These are phyloP conservation scores for Ophiostoma sp. DNA, from an alignment of 2,329 filamentous ascomycete genomes.

Conservation along the genomic window DNA sequence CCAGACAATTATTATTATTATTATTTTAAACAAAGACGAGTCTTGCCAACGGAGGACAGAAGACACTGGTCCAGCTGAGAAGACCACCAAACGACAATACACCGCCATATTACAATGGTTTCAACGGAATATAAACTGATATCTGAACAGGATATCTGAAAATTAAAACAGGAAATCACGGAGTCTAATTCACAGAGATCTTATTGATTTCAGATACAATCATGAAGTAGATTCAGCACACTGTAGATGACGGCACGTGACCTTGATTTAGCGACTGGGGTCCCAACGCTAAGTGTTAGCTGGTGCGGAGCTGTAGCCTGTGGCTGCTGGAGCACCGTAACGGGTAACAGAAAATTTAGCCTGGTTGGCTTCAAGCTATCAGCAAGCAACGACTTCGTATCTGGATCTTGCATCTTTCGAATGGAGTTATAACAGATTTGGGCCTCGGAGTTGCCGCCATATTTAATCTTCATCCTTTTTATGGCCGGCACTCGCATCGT, in stretches of 20 bases:
- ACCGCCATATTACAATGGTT: not conserved
- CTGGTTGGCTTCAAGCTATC: not conserved
- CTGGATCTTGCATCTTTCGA: not conserved
- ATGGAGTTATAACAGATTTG: conserved; percentile 13
- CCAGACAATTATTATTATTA: conserved; percentile 19
- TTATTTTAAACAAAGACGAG: conserved; percentile 15
- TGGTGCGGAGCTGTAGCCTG: conserved; percentile 6
- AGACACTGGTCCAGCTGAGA: not conserved
- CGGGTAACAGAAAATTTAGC: conserved; percentile 7
- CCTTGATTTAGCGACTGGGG: not conserved
- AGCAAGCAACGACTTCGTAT: not conserved
- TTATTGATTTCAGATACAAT: not conserved
- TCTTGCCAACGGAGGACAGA: not conserved
- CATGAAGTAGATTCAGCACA: not conserved
- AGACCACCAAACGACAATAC: not conserved
- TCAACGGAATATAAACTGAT: too few relatives aligned
- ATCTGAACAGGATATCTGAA: not conserved
- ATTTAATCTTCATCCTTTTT: not conserved
- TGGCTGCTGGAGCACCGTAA: not conserved
- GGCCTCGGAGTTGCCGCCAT: not conserved
- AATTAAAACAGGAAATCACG: not conserved
- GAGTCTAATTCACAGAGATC: not conserved
- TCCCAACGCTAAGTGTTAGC: not conserved
- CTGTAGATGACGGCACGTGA: not conserved
- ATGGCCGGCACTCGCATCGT: conserved; percentile 40